Evolutionary conservation across 176 grass and related monocot genomes (phyloP).

Genomic region (Cocos nucifera): DNA sequence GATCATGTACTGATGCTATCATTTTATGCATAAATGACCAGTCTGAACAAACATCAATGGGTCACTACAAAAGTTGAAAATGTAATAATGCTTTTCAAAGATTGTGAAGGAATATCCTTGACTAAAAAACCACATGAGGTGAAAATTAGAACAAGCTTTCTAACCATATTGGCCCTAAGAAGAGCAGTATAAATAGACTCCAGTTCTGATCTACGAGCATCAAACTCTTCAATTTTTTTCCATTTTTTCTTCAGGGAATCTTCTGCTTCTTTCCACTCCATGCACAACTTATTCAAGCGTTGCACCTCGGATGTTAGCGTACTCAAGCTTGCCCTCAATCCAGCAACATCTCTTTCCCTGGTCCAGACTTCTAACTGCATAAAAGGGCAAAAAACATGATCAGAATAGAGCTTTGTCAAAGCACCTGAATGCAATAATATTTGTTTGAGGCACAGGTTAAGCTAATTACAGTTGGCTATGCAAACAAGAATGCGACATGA

Average conservation of each 20-base stretch:
- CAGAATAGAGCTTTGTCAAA: background rate
- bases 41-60: too few relatives aligned
- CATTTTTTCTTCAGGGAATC: conserved; percentile 97
- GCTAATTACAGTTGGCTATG: too few relatives aligned
- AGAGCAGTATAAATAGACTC: conserved; percentile 85
- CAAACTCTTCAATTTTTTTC: conserved; percentile 82
- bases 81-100: too few relatives aligned
- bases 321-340: conserved; percentile 82
- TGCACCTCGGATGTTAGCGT: conserved; percentile 85
- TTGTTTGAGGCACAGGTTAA: too few relatives aligned
- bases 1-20: too few relatives aligned
- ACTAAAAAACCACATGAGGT: too few relatives aligned
- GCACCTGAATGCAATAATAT: too few relatives aligned
- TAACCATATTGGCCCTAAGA: conserved; percentile 74
- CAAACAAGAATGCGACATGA: too few relatives aligned
- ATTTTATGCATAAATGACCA: too few relatives aligned
- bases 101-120: too few relatives aligned
- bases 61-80: too few relatives aligned
- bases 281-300: conserved; percentile 82
- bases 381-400: background rate
- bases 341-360: conserved; percentile 97
- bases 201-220: conserved; percentile 74
- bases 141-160: conserved; percentile 16
- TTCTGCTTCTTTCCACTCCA: conserved; percentile 97
- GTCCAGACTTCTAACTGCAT: conserved; percentile 79